Percentiles rank a stretch among this genome's conserved stretches.
These are phyloP conservation scores for Borealophlyctis nickersoniae DNA, from an alignment of 192 early-diverging fungal genomes.

Conservation along the genomic window DNA sequence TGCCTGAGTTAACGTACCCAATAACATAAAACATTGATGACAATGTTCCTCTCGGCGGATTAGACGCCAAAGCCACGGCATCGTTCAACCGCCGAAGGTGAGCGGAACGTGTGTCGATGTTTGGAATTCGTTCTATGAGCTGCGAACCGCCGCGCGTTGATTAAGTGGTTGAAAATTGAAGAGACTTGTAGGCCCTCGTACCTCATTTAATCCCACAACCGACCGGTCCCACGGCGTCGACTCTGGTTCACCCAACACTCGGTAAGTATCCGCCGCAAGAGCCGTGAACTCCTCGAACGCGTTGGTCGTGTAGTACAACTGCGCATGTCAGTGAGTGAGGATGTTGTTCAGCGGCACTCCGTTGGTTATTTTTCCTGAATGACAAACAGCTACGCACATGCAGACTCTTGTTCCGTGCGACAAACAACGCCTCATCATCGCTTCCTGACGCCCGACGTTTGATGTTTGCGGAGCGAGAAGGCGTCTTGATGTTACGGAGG, in stretches of 20 bases:
- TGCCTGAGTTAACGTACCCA: slow-evolving; percentile 7
- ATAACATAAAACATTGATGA: slow-evolving; percentile 16
- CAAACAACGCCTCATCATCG: slow-evolving; percentile 32
- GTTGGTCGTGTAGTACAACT: slow-evolving; percentile 23
- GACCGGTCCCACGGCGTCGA: slow-evolving; percentile 11
- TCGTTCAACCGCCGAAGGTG: slow-evolving; percentile 21
- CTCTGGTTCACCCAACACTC: not conserved
- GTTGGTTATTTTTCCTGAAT: not conserved
- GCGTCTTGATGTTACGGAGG: slow-evolving; percentile 13
- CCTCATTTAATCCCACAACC: slow-evolving; percentile 3
- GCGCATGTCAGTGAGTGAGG: too few relatives aligned
- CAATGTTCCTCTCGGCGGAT: not conserved
- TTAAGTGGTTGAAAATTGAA: not conserved
- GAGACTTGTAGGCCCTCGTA: not conserved
- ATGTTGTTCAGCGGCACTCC: not conserved
- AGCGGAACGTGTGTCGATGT: slow-evolving; percentile 9
- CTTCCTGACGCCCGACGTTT: slow-evolving; percentile 10
- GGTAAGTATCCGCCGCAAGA: slow-evolving; percentile 6
- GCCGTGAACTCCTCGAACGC: not conserved
- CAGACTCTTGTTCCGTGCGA: slow-evolving; percentile 23
- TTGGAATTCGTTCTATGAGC: slow-evolving; percentile 6
- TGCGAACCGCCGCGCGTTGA: not conserved
- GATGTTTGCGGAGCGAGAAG: not conserved
- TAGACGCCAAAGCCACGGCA: slow-evolving; percentile 4
- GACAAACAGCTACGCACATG: slow-evolving; percentile 19